Evolutionary conservation across 192 early-diverging fungal species (phyloP).

Genomic region (Borealophlyctis nickersoniae): DNA sequence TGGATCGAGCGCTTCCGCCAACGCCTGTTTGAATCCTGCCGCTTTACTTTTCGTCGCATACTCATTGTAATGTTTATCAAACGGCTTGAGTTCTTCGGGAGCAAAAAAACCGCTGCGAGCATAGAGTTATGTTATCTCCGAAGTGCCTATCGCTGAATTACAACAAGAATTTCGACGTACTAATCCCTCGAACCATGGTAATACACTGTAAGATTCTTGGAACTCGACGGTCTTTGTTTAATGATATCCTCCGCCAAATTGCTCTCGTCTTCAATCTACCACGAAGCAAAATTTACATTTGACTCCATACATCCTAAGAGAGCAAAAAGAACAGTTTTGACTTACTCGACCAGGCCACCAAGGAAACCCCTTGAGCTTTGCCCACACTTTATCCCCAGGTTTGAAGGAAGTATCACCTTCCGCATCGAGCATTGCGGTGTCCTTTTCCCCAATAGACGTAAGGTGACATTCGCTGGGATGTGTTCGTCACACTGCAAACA

Average conservation of each 20-base stretch:
- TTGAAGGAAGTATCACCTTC: not conserved
- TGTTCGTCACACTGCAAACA: too few relatives aligned
- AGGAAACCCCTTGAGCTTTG: slow-evolving; percentile 36
- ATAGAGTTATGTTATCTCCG: not conserved
- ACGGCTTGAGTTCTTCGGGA: not conserved
- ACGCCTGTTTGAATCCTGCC: not conserved
- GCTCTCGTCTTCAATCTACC: too few relatives aligned
- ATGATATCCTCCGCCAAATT: too few relatives aligned
- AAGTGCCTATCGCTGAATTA: not conserved
- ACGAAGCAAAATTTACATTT: too few relatives aligned
- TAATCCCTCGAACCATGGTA: not conserved
- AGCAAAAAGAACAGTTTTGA: too few relatives aligned
- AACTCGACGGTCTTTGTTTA: too few relatives aligned
- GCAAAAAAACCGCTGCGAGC: not conserved
- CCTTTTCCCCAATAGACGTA: too few relatives aligned
- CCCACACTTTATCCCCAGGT: slow-evolving; percentile 28
- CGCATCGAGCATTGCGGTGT: too few relatives aligned
- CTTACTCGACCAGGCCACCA: slow-evolving; percentile 41
- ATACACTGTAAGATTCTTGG: not conserved
- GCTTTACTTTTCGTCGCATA: not conserved
- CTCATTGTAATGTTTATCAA: not conserved
- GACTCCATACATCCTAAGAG: too few relatives aligned
- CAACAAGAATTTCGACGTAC: not conserved
- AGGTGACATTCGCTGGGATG: too few relatives aligned
- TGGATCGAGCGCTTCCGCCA: not conserved